Evolutionary conservation across 345 rosid species (phyloP).

Genomic region (Brassica napus): Da-Ae NC_063440.1:2242001-2242500

Average conservation of each 20-base stretch:
- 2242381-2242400: constrained; percentile 12
- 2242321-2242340: constrained; percentile 95
- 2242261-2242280: constrained; percentile 97
- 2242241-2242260: constrained; percentile 94
- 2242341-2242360: constrained; percentile 95
- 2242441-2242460: not conserved
- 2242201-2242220: not conserved
- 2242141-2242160: constrained; percentile 25
- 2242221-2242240: constrained; percentile 92
- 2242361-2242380: constrained; percentile 53
- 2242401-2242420: not conserved
- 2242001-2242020: not conserved
- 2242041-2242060: not conserved
- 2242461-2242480: constrained; percentile 12
- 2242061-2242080: constrained; percentile 11
- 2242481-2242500: constrained; percentile 16
- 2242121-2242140: constrained; percentile 8
- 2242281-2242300: constrained; percentile 79
- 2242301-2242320: constrained; percentile 97
- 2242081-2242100: constrained; percentile 11
- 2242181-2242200: constrained; percentile 3
- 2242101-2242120: constrained; percentile 14
- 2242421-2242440: constrained; percentile 6
- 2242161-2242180: constrained; percentile 4
- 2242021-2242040: not conserved